Base-by-base conservation (phyloP, 495 filamentous ascomycete genomes). In the Neurospora africana region DNA sequence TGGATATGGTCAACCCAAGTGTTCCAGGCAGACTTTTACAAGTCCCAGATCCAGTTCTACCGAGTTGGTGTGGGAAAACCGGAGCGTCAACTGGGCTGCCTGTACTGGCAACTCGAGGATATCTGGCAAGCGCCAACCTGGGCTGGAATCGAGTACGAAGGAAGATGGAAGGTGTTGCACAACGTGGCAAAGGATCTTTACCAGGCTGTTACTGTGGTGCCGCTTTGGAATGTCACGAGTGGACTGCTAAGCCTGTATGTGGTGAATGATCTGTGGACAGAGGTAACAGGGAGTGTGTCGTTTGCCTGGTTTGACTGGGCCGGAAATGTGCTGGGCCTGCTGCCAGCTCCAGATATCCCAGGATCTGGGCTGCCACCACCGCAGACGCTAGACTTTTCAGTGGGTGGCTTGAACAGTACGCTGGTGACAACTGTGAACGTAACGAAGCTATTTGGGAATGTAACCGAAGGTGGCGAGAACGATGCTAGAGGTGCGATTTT, bases 61-160 rank as follows among this genome's bases (percentile, higher is more conserved):
- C 88, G 89, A 6, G 83, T 87, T 27, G 89, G 89, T 8, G 87
- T 85, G 53, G 89, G 88, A 1, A 77, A 84, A 76, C 87, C 86
- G 0, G 84, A 91, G 65, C 83, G 87, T 5, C 89, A 91, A 76
- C 81, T 91, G 2, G 90, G 90, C 0, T 84, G 84, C 6, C 76
- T 91, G 9, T 91, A 91, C 77, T 91, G 90, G 90, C 89, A 91
- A 77, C 80, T 91, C 1, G 87, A 91, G 72, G 89, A 91, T 78
- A 87, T 90, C 75, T 91, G 89, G 89, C 87, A 89, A 75, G 89
- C 89, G 9, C 89, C 89, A 0, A 87, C 89, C 0, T 91, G 89
- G 89, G 87, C 89, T 71, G 81, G 87, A 0, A 88, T 89, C 68
- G 89, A 90, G 79, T 89, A 87, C 69, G 85, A 86, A 72, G 89